Base-by-base conservation (phyloP, 495 filamentous ascomycete genomes). In the Talaromyces borbonicus region DNA sequence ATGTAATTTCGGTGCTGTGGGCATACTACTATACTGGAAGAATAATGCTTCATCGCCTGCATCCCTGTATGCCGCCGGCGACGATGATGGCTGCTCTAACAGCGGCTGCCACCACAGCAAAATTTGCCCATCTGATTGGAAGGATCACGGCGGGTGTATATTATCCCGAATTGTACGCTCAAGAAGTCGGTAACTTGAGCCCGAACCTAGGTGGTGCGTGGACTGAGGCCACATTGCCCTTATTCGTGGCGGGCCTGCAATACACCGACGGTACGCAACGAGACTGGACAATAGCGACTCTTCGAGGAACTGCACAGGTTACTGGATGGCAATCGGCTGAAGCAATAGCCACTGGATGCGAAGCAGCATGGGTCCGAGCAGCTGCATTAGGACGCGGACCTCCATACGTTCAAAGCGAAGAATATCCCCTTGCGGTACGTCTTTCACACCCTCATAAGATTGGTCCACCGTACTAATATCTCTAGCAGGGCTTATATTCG, bases 61-160 rank as follows among this genome's bases (percentile, higher is more conserved):
- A 95, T 51, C 92, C 92, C 0, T 77, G 73, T 2, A 95, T 96
- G 89, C 92, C 88, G 4, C 87, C 90, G 0, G 75, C 87, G n/a
- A 81, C 88, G 45, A 90, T 94, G 80, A 71, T 85, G 31, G 86
- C 90, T 5, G 84, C 85, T 0, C 80, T 78, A 8, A 72, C 92
- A 27, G 76, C 80, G 6, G 84, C 87, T 0, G 61, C 65, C 3
- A 72, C 80, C 40, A 95, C 92, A 3, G 77, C 73, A 7, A 57
- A 57, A 1, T 83, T 75, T 58, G 85, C 88, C 2, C 78, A 81
- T 51, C 75, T 79, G 47, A 80, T 96, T 25, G 90, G 88, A 27
- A 76, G 82, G 5, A 90, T 96, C 39, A 74, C 78, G 5, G 87
- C 87, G 0, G 92, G 87, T 1, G 70, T 97, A 27, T 72, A 72